A percentile compares a stretch with the other conserved stretches of the same genome.
Conservation (phyloP, 108 stramenopile species). For the Asterionellopsis glacialis region DNA sequence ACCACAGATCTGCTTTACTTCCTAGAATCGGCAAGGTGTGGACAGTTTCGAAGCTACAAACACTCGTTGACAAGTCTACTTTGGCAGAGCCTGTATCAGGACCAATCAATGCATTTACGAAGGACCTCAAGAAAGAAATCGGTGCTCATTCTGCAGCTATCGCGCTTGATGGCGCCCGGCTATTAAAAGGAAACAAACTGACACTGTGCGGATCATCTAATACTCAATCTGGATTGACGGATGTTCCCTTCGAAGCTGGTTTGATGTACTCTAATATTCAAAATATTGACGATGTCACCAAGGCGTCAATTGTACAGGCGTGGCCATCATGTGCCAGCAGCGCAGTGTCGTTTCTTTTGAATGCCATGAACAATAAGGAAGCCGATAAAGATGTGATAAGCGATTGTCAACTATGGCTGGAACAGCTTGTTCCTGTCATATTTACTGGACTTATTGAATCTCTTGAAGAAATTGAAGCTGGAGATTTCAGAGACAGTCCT, state of each 20-base stretch:
- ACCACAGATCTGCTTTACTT: slow-evolving; percentile 9
- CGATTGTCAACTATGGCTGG: slow-evolving; percentile 41
- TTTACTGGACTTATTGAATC: slow-evolving; percentile 36
- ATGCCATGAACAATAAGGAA: slow-evolving; percentile 12
- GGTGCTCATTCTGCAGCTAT: slow-evolving; percentile 54
- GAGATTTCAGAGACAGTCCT: no score
- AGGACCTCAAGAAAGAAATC: slow-evolving; percentile 25
- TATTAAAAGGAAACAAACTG: slow-evolving; percentile 20
- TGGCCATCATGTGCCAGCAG: slow-evolving; percentile 40
- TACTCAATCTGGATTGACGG: not conserved
- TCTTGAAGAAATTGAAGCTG: slow-evolving; percentile 2
- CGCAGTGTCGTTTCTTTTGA: slow-evolving; percentile 30
- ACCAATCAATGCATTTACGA: slow-evolving; percentile 23
- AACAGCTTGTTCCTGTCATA: slow-evolving; percentile 35
- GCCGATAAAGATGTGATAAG: slow-evolving; percentile 9
- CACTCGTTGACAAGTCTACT: slow-evolving; percentile 17
- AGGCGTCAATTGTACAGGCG: slow-evolving; percentile 28
- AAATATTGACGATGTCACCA: slow-evolving; percentile 28
- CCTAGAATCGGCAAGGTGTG: slow-evolving; percentile 37
- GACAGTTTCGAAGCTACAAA: slow-evolving; percentile 37
- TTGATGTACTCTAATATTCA: slow-evolving; percentile 15
- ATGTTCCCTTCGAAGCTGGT: not conserved
- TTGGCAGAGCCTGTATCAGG: slow-evolving; percentile 20
- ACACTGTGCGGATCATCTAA: slow-evolving; percentile 10
- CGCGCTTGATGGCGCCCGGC: slow-evolving; percentile 69